phyloP scores from a whole-genome alignment of 2,329 filamentous ascomycete genomes.

The Paecilomyces fulvus region DNA sequence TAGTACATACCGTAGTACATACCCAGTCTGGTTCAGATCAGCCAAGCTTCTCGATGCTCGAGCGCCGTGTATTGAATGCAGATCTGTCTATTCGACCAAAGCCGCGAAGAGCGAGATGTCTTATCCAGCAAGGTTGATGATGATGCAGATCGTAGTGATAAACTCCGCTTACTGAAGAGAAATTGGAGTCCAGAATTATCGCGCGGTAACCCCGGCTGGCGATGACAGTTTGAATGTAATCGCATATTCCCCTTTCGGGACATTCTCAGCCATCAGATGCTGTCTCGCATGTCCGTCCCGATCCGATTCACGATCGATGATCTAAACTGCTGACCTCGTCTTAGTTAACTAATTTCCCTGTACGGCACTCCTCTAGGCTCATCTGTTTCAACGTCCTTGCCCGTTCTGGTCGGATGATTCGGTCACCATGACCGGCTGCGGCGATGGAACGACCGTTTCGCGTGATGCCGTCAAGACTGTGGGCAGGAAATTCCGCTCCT shows the following conservation, averaged over 20 bases:
- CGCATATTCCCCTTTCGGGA: neutral
- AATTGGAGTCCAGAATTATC: neutral
- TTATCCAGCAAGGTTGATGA: neutral
- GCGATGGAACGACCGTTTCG: neutral
- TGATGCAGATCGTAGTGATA: neutral
- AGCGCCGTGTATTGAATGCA: neutral
- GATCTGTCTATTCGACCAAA: neutral
- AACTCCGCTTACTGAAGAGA: neutral
- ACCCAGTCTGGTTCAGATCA: neutral
- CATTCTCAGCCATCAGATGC: neutral
- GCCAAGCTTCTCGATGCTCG: neutral
- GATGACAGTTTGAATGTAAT: neutral
- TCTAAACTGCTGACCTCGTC: neutral
- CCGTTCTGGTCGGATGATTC: neutral
- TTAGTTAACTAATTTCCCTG: neutral
- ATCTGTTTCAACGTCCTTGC: neutral
- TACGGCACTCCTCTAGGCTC: neutral
- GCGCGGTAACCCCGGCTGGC: neutral
- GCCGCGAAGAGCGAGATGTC: neutral
- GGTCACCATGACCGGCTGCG: neutral
- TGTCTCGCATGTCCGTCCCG: neutral
- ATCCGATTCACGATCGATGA: neutral
- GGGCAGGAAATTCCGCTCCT: neutral
- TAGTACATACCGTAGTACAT: neutral
- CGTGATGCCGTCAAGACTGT: neutral